Evolutionary conservation across 148 eudicot genomes (phyloP), one percentile per base, ranked within the genome.

Genomic region (Persicaria maculosa): DNA sequence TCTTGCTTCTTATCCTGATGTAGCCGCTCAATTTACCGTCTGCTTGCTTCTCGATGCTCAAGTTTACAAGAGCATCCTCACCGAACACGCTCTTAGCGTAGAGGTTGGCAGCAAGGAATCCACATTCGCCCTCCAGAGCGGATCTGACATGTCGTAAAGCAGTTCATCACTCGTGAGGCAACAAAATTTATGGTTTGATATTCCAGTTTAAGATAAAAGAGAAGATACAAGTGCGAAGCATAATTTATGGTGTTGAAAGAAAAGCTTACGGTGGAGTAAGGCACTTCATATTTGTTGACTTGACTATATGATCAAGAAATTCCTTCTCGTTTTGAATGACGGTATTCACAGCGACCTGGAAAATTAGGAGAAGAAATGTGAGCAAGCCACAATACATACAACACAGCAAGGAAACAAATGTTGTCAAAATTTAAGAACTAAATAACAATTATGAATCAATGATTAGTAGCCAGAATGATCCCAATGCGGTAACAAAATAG

Each of bases 11-110:
- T 79, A 93, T 93, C 74, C 98, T 89, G 75, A 93, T 88, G 80
- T 93, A 89, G 6, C 98, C 98, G 44, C 93, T 93, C 69, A 93
- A 87, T 76, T 91, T 93, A 7, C 91, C 90, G 71, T 93, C 98
- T 36, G 78, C 74, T 81, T 93, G 98, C 71, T 89, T 93, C 86
- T 93, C 98, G 15, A 91, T 75, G 61, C 98, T 89, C 57, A 91
- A 83, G 67, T 93, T 93, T 69, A 93, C 97, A 85, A 91, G 85
- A 59, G 98, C 98, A 76, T 93, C 97, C 83, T 93, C 98, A 6
- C 90, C 98, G 16, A 93, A 93, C 9, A 93, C 92, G 72, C 98
- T 93, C 83, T 93, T 93, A 7, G 98, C 98, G 50, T 93, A 93
- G 74, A 93, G 80, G 83, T 93, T 91, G 67, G 97, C 98, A 46